phyloP scores from a whole-genome alignment of 1,284 basidiomycete genomes.

The Schizopora paradoxa region DNA sequence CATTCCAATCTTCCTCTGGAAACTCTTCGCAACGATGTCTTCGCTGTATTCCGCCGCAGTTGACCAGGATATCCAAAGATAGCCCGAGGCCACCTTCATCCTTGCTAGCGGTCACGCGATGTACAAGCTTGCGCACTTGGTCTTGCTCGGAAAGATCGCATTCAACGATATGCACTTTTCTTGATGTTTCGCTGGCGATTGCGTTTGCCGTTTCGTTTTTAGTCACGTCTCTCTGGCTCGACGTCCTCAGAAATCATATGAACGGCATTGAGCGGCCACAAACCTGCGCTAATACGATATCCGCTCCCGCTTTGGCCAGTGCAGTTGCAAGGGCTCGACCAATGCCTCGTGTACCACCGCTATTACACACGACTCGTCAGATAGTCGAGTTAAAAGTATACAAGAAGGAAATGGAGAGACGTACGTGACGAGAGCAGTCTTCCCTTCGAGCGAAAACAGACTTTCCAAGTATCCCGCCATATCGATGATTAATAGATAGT shows the following conservation, averaged over 20 bases:
- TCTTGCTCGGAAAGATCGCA: constrained; percentile 73
- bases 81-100: constrained; percentile 31
- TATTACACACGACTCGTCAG: constrained; percentile 15
- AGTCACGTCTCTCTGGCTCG: constrained; percentile 11
- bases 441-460: constrained; percentile 15
- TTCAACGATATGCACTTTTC: constrained; percentile 12
- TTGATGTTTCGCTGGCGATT: constrained; percentile 7
- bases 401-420: background rate
- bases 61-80: constrained; percentile 84
- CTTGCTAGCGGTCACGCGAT: constrained; percentile 57
- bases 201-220: constrained; percentile 15
- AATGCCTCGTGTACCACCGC: constrained; percentile 21
- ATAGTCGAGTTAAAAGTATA: background rate
- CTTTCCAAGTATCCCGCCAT: constrained; percentile 12
- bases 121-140: constrained; percentile 62
- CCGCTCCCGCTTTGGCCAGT: constrained; percentile 22
- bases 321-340: constrained; percentile 15
- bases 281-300: constrained; percentile 16
- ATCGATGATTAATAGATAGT: too few relatives aligned
- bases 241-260: background rate
- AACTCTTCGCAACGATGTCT: constrained; percentile 40
- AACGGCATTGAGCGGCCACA: background rate
- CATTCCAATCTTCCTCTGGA: constrained; percentile 45
- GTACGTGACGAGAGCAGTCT: constrained; percentile 13
- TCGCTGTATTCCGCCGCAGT: constrained; percentile 93